Base-by-base conservation (phyloP, 2,329 filamentous ascomycete species). In the Chrysosporium keratinophilum region DNA sequence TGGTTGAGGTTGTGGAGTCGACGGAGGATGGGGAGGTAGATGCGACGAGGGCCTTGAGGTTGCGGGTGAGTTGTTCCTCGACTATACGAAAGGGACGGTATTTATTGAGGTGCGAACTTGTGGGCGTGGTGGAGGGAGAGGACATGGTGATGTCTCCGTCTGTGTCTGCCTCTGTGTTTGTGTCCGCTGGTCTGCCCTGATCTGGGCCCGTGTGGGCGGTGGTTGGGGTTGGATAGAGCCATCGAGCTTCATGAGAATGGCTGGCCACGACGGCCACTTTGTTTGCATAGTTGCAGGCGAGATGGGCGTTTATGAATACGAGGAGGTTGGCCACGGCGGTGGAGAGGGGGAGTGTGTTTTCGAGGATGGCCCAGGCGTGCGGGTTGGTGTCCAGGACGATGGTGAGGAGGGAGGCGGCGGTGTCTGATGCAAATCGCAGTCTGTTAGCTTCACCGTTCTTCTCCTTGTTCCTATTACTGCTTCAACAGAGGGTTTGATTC, bases 381-480 rank as follows among this genome's bases (percentile, higher is more conserved):
- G 93, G 93, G 68, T 98, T 98, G 23, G 91, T 96, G 74, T 98
- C 93, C 73, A 98, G 80, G 64, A 98, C 78, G 64, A 98, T 84
- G 61, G 88, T 85, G 50, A 96, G 82, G 35, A 98, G 83, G 12
- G 91, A 95, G 0, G 93, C 88, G 10, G 80, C 73, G 19, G 50
- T 46, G 40, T 52, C 50, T 52, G 33, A 33, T 39, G 78, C 34
- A 12, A 9, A 31, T n/a, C 15, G 20, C 35, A 15, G n/a, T 35
- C 7, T 28, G 45, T 54, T 37, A 54, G 52, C 39, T 34, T 46
- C n/a, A 19, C 5, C 17, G 11, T 3, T 44, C 17, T 43, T 45
- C 6, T 43, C 10, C 23, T 23, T n/a, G n/a, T 44, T 17, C 43
- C 15, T 40, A 20, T 43, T 11, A 28, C 23, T 11, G 39, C 9